phyloP scores from a whole-genome alignment of 2,329 filamentous ascomycete genomes.

The Byssochlamys sp. region DNA sequence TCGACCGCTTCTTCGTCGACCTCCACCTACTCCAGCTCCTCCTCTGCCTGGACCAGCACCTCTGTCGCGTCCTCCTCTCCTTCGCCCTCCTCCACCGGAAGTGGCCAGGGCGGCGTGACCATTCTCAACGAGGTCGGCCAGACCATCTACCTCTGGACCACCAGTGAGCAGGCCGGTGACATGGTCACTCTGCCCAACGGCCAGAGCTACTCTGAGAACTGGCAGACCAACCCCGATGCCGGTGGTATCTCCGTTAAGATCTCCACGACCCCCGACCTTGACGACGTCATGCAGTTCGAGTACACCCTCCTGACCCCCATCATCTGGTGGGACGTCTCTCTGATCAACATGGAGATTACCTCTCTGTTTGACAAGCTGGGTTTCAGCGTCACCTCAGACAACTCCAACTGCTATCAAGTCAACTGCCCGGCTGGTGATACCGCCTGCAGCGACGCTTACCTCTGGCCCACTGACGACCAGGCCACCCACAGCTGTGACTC shows the following conservation, averaged over 20 bases:
- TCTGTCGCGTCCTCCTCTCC: background rate
- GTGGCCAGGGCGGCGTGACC: background rate
- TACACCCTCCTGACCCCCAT: conserved; percentile 17
- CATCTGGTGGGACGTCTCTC: conserved; percentile 24
- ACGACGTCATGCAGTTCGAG: conserved; percentile 23
- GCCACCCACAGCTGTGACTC: conserved; percentile 15
- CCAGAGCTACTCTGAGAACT: conserved; percentile 15
- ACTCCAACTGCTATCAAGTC: conserved; percentile 13
- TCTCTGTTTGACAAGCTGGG: conserved; percentile 14
- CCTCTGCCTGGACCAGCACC: background rate
- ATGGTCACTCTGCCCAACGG: background rate
- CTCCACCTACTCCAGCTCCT: background rate
- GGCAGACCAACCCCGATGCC: conserved; percentile 20
- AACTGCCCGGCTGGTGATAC: conserved; percentile 17
- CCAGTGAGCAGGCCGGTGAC: background rate
- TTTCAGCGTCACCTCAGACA: conserved; percentile 18
- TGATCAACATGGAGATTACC: conserved; percentile 16
- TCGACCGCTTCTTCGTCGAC: background rate
- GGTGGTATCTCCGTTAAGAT: conserved; percentile 26
- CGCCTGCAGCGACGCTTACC: conserved; percentile 18
- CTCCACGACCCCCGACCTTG: conserved; percentile 10
- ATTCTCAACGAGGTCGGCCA: background rate
- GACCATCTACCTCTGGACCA: background rate
- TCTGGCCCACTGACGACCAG: conserved; percentile 18
- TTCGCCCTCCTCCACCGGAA: background rate